Conservation (phyloP, 441 rosid genomes). For the Theobroma grandiflorum region DNA sequence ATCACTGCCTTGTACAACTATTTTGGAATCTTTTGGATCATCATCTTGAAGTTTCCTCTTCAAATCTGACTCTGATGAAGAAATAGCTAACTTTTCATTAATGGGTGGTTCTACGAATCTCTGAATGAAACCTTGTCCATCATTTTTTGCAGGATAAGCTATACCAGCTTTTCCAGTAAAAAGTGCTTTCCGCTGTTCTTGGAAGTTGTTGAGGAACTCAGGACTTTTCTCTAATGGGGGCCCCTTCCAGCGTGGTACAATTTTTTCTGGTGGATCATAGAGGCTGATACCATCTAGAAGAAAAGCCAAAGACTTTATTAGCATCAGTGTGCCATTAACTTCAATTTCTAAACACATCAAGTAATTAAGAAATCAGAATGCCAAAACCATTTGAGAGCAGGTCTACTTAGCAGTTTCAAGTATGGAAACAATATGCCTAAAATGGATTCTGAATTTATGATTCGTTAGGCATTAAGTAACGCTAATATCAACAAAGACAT, state of each 20-base stretch:
- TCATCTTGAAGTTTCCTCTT: slow-evolving; percentile 30
- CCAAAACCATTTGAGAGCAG: slow-evolving; percentile 6
- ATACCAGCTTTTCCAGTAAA: slow-evolving; percentile 44
- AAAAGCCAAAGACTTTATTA: slow-evolving; percentile 32
- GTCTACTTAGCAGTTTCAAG: neutral
- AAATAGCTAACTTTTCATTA: slow-evolving; percentile 38
- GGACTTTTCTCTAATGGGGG: slow-evolving; percentile 68
- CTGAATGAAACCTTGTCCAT: slow-evolving; percentile 48
- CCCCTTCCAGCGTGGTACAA: slow-evolving; percentile 91
- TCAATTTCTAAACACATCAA: slow-evolving; percentile 2
- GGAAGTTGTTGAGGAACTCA: slow-evolving; percentile 57
- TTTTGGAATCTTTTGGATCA: slow-evolving; percentile 53
- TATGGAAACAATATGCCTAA: neutral
- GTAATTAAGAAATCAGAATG: neutral
- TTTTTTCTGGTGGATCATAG: slow-evolving; percentile 80
- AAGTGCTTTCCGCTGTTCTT: slow-evolving; percentile 58
- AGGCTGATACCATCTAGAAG: slow-evolving; percentile 83
- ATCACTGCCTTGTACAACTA: slow-evolving; percentile 84
- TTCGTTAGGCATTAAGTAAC: neutral
- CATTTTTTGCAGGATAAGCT: slow-evolving; percentile 43
- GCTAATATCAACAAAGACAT: slow-evolving; percentile 8
- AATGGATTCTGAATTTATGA: slow-evolving; percentile 8
- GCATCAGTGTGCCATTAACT: slow-evolving; percentile 14
- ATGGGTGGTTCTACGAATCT: slow-evolving; percentile 42
- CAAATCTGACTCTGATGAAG: slow-evolving; percentile 44